Conservation (phyloP, 2,329 filamentous ascomycete genomes). For the Epichloe hybrida region DNA sequence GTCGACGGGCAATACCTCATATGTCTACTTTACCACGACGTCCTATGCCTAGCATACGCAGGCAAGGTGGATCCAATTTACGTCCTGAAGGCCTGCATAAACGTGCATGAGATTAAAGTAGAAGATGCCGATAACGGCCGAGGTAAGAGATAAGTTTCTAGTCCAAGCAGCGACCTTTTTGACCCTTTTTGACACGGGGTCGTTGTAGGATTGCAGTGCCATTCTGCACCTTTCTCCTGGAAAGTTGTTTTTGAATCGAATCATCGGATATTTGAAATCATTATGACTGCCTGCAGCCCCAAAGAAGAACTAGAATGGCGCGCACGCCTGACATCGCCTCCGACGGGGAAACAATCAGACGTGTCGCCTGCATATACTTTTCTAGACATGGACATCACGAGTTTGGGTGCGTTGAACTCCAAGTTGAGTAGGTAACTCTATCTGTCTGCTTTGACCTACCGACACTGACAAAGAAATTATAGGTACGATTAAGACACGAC, state of each 20-base stretch:
- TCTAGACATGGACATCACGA: slow-evolving; percentile 57
- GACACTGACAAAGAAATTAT: background rate
- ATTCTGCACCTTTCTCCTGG: slow-evolving; percentile 79
- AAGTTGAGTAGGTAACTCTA: slow-evolving; percentile 41
- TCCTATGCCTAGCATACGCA: slow-evolving; percentile 61
- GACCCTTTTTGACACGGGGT: background rate
- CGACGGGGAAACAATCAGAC: slow-evolving; percentile 32
- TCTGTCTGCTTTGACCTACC: background rate
- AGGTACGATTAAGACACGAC: slow-evolving; percentile 50
- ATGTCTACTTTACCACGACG: slow-evolving; percentile 69
- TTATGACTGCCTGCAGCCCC: slow-evolving; percentile 73
- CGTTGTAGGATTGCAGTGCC: slow-evolving; percentile 63
- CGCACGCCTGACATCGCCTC: slow-evolving; percentile 43
- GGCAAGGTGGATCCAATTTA: slow-evolving; percentile 54
- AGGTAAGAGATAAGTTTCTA: slow-evolving; percentile 32
- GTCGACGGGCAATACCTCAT: slow-evolving; percentile 73
- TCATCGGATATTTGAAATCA: slow-evolving; percentile 66
- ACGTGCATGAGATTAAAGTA: slow-evolving; percentile 49
- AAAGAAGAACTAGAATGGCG: slow-evolving; percentile 75
- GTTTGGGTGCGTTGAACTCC: slow-evolving; percentile 62
- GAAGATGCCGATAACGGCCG: slow-evolving; percentile 64
- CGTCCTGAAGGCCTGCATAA: slow-evolving; percentile 60
- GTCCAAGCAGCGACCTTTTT: background rate
- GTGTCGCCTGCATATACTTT: slow-evolving; percentile 43
- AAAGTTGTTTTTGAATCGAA: slow-evolving; percentile 75